Conservation (phyloP, 1,284 basidiomycete species). For the Ceratobasidium sp. region DNA sequence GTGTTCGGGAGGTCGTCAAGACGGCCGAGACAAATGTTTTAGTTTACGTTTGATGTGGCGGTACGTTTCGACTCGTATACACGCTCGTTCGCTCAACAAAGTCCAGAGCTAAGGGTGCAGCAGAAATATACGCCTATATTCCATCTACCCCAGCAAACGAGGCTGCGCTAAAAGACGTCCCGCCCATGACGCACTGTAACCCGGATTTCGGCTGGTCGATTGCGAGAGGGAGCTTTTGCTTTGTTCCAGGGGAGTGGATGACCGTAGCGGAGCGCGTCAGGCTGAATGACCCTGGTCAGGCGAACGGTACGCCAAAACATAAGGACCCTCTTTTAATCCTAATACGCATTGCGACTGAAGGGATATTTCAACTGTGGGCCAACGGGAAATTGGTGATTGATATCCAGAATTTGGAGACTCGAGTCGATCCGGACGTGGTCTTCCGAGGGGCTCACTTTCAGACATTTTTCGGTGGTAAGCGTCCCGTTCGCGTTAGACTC, state of each 20-base stretch:
- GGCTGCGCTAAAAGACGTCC: slow-evolving; percentile 56
- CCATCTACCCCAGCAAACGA: slow-evolving; percentile 58
- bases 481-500: not conserved
- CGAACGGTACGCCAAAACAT: slow-evolving; percentile 46
- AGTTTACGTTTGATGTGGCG: slow-evolving; percentile 71
- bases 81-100: too few relatives aligned
- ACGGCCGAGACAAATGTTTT: slow-evolving; percentile 65
- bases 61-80: slow-evolving; percentile 48
- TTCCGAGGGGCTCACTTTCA: slow-evolving; percentile 71
- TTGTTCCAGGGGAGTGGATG: slow-evolving; percentile 61
- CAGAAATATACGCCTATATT: slow-evolving; percentile 67
- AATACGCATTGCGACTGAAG: slow-evolving; percentile 47
- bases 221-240: slow-evolving; percentile 61
- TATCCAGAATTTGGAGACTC: slow-evolving; percentile 55
- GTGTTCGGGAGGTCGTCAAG: slow-evolving; percentile 65
- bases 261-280: slow-evolving; percentile 67
- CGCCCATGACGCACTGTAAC: slow-evolving; percentile 60
- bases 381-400: slow-evolving; percentile 61
- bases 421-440: slow-evolving; percentile 52
- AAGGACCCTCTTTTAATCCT: not conserved
- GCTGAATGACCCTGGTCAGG: slow-evolving; percentile 60
- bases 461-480: slow-evolving; percentile 75
- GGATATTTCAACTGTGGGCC: slow-evolving; percentile 64
- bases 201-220: slow-evolving; percentile 67
- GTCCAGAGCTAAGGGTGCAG: slow-evolving; percentile 55